These are phyloP conservation scores for Brassica balearica DNA, from an alignment of 441 rosid species.

Conservation along the genomic window DNA sequence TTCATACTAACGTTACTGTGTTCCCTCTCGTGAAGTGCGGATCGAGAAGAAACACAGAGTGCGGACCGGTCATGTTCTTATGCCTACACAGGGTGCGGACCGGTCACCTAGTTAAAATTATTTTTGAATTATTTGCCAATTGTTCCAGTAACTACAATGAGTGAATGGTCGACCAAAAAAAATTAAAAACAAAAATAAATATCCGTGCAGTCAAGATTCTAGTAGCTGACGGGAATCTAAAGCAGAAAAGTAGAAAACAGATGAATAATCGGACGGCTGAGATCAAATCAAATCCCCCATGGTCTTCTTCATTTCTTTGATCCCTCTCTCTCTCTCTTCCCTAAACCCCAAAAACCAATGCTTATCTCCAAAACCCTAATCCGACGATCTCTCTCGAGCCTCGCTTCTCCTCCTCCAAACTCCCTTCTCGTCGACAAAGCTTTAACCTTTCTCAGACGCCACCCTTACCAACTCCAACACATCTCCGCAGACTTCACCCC, in stretches of 20 bases:
- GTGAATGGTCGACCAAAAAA: too few species aligned
- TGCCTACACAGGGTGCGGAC: too few species aligned
- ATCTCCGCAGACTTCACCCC: constrained; percentile 70
- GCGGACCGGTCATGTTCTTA: too few species aligned
- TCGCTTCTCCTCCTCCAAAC: constrained; percentile 52
- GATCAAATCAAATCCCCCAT: constrained; percentile 1
- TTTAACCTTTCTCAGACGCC: constrained; percentile 61
- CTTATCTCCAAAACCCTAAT: constrained; percentile 48
- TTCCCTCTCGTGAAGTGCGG: too few species aligned
- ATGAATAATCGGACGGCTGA: constrained; percentile 25
- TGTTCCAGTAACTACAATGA: too few species aligned
- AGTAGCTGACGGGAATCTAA: background rate
- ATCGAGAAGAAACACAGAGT: too few species aligned
- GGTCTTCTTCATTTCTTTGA: constrained; percentile 27
- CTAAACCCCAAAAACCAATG: constrained; percentile 39
- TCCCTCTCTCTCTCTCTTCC: background rate
- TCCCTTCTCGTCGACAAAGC: constrained; percentile 67
- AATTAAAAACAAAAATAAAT: too few species aligned
- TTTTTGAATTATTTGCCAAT: too few species aligned
- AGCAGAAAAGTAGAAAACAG: background rate
- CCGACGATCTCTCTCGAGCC: constrained; percentile 48
- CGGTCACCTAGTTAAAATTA: too few species aligned
- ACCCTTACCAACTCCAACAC: constrained; percentile 63
- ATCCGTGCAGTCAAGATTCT: too few species aligned
- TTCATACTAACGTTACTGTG: too few species aligned